Base-by-base conservation (phyloP, 192 early-diverging fungal genomes). In the Coemansia interrupta region DNA sequence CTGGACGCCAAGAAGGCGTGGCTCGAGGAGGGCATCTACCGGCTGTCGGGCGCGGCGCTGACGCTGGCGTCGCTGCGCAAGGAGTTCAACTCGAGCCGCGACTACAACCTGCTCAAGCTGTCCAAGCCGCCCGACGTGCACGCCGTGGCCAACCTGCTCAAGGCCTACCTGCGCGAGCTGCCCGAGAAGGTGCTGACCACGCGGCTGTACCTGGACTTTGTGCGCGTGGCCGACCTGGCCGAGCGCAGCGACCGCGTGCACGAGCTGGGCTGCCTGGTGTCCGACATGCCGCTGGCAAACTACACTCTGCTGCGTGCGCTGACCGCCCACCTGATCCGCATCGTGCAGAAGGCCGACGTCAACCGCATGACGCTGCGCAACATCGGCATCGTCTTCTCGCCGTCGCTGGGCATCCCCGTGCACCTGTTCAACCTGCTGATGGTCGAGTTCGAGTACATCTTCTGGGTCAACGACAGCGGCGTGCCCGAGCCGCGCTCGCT, bases 341-440 rank as follows among this genome's bases (percentile, higher is more conserved):
- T 98, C 43, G 95, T 97, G 18, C 87, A 90, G 55, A 82, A 86
- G 49, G 81, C 86, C 11, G 86, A 87, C 29, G 75, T 85, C 23
- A 98, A 98, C 81, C 89, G 88, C 70, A 98, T 98, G 96, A 96
- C 90, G 6, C 82, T 94, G 50, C 86, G 90, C 20, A 97, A 97
- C 82, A 85, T 98, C 38, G 90, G 92, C 47, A 98, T 97, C 56
- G 94, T 98, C 5, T 97, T 97, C 62, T 88, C 92, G 28, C 95
- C 94, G 17, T 96, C 95, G 5, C 80, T 98, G 2, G 90, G 92
- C 19, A 91, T 98, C 54, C 94, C 95, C 1, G 92, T 90, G 14
- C 86, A 92, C 7, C 86, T 98, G n/a, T 96, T 97, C 56, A 92
- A 86, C 46, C 64, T 98, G 59, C 82, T 98, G 68, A 84, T 97